Conservation (phyloP, 139 green algal genomes). For the Chlamydomonas sphaeroides region DNA sequence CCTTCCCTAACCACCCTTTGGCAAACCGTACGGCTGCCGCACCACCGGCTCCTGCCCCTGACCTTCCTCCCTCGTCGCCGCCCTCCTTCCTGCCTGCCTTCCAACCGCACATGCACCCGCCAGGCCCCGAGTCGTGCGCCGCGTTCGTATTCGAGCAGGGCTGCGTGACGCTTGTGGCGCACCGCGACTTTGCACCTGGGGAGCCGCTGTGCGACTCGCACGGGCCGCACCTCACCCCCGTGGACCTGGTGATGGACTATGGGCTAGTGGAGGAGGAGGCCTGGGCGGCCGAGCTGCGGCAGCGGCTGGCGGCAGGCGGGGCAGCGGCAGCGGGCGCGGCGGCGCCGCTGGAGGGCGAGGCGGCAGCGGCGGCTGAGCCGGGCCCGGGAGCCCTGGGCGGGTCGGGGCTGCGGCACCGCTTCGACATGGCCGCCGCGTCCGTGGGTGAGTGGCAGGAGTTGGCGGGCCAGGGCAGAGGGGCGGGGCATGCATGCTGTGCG, state of each 20-base stretch:
- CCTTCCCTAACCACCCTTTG: too few species aligned
- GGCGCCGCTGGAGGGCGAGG: background rate
- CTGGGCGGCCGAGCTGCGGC: background rate
- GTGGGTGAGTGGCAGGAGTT: conserved; percentile 43
- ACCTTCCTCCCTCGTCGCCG: too few species aligned
- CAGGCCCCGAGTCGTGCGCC: conserved; percentile 26
- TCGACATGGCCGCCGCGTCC: conserved; percentile 7
- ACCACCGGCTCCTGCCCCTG: too few species aligned
- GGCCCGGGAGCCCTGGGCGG: too few species aligned
- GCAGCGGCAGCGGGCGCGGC: background rate
- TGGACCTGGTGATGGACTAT: conserved; percentile 69
- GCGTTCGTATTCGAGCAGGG: conserved; percentile 17
- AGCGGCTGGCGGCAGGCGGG: background rate
- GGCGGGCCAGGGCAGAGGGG: too few species aligned
- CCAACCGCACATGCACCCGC: too few species aligned
- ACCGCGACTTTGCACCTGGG: conserved; percentile 40
- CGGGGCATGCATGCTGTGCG: too few species aligned
- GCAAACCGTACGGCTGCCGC: too few species aligned
- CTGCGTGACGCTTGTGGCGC: conserved; percentile 33
- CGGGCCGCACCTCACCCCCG: conserved; percentile 49
- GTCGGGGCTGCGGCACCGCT: conserved; percentile 12
- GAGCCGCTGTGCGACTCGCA: conserved; percentile 66
- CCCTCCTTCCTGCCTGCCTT: too few species aligned
- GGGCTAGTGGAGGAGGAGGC: conserved; percentile 50
- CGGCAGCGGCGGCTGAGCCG: background rate